Percentiles rank a stretch among this genome's conserved stretches.
These are phyloP conservation scores for Kodamaea suecica DNA, from an alignment of 1,139 yeast species.

Conservation along the genomic window DNA sequence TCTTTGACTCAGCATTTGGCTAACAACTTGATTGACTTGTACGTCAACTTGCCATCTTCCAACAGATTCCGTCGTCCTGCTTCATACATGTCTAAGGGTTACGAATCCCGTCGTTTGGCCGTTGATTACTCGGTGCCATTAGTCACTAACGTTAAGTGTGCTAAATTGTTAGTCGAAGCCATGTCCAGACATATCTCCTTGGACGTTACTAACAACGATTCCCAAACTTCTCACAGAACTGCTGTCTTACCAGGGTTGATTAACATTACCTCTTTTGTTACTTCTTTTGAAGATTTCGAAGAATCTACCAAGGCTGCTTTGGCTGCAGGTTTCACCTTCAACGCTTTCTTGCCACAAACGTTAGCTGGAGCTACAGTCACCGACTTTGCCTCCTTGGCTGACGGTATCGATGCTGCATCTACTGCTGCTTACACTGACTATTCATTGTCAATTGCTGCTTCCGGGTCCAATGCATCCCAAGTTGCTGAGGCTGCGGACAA, in stretches of 20 bases:
- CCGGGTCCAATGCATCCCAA: slow-evolving; percentile 61
- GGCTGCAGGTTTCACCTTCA: slow-evolving; percentile 86
- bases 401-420: slow-evolving; percentile 58
- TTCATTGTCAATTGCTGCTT: slow-evolving; percentile 80
- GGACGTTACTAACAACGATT: slow-evolving; percentile 75
- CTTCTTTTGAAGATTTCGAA: slow-evolving; percentile 63
- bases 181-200: slow-evolving; percentile 66
- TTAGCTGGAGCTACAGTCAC: slow-evolving; percentile 59
- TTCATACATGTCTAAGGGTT: slow-evolving; percentile 95
- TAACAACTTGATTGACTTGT: slow-evolving; percentile 91
- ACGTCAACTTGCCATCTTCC: slow-evolving; percentile 93
- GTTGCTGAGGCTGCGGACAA: slow-evolving; percentile 60
- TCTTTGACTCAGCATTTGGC: slow-evolving; percentile 96
- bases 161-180: slow-evolving; percentile 93
- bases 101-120: slow-evolving; percentile 99
- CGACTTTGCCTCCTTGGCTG: slow-evolving; percentile 61
- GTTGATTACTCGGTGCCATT: slow-evolving; percentile 97
- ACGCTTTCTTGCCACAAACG: slow-evolving; percentile 75
- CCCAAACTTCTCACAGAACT: slow-evolving; percentile 87
- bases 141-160: slow-evolving; percentile 96
- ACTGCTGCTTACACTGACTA: slow-evolving; percentile 74
- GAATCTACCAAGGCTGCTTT: slow-evolving; percentile 67
- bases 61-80: slow-evolving; percentile 99
- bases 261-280: slow-evolving; percentile 76
- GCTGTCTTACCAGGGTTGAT: slow-evolving; percentile 83